phyloP scores from a whole-genome alignment of 345 rosid genomes.

The Arabidopsis suecica region DNA sequence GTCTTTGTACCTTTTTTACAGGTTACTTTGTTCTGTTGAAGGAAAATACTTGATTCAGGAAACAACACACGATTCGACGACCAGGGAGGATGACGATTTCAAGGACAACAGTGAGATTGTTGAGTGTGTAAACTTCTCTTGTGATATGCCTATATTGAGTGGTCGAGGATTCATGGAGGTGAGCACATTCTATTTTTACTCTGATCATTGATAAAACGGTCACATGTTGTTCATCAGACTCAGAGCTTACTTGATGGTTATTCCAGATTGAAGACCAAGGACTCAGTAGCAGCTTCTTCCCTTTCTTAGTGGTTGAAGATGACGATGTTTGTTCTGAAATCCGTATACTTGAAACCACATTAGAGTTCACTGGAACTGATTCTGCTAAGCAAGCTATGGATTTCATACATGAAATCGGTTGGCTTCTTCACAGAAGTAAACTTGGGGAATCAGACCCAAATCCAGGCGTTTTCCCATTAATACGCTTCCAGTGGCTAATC shows the following conservation, averaged over 20 bases:
- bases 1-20: constrained; percentile 43
- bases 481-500: constrained; percentile 85
- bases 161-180: constrained; percentile 99
- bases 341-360: constrained; percentile 67
- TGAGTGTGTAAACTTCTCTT: constrained; percentile 65
- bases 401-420: constrained; percentile 95
- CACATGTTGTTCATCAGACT: constrained; percentile 29
- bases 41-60: constrained; percentile 84
- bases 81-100: constrained; percentile 49
- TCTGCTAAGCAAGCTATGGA: constrained; percentile 82
- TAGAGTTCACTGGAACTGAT: constrained; percentile 70
- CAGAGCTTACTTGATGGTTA: constrained; percentile 40
- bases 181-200: constrained; percentile 32
- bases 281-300: constrained; percentile 87
- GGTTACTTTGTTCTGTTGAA: constrained; percentile 91
- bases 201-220: constrained; percentile 7
- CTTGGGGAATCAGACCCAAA: constrained; percentile 70
- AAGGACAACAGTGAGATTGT: constrained; percentile 59
- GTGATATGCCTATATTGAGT: constrained; percentile 62
- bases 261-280: constrained; percentile 91
- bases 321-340: constrained; percentile 89
- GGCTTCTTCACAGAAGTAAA: constrained; percentile 94
- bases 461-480: constrained; percentile 63
- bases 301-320: constrained; percentile 85
- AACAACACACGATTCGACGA: constrained; percentile 49